phyloP scores from a whole-genome alignment of 106 monocot genomes.

The Phalaenopsis equestris region DNA sequence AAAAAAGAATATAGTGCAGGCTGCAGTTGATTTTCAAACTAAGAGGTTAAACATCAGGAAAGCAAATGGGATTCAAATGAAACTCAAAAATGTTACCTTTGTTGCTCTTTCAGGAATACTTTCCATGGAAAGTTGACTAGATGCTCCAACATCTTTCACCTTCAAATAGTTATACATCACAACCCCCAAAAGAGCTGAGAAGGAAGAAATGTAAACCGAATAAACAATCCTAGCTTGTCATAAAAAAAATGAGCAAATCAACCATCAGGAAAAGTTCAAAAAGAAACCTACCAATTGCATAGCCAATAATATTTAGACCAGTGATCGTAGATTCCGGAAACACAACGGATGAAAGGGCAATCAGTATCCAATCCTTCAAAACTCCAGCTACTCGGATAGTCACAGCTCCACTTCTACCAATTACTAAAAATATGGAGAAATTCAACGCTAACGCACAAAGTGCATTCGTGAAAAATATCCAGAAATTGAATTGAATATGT shows the following conservation, averaged over 20 bases:
- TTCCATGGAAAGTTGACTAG: conserved; percentile 46
- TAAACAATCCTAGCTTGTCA: neutral
- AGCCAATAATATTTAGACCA: conserved; percentile 83
- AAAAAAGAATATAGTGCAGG: too few species aligned
- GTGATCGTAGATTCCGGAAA: conserved; percentile 96
- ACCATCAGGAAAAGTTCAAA: neutral
- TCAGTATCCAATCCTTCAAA: conserved; percentile 95
- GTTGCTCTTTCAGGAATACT: conserved; percentile 46
- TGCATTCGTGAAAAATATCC: conserved; percentile 89
- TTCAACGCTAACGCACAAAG: conserved; percentile 92
- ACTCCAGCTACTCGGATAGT: conserved; percentile 94
- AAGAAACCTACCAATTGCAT: conserved; percentile 71
- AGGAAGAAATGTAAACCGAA: conserved; percentile 19
- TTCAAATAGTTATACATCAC: conserved; percentile 97
- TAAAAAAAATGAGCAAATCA: neutral
- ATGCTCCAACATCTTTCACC: conserved; percentile 61
- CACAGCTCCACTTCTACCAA: conserved; percentile 92
- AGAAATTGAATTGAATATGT: conserved; percentile 82
- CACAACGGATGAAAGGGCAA: conserved; percentile 88
- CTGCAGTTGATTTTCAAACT: neutral
- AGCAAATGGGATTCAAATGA: neutral
- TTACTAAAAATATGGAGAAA: conserved; percentile 86
- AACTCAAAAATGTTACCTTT: conserved; percentile 42
- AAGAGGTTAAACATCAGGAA: neutral
- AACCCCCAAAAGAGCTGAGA: conserved; percentile 86